Conservation (phyloP, 2,329 filamentous ascomycete genomes). For the Thelonectria rubi region DNA sequence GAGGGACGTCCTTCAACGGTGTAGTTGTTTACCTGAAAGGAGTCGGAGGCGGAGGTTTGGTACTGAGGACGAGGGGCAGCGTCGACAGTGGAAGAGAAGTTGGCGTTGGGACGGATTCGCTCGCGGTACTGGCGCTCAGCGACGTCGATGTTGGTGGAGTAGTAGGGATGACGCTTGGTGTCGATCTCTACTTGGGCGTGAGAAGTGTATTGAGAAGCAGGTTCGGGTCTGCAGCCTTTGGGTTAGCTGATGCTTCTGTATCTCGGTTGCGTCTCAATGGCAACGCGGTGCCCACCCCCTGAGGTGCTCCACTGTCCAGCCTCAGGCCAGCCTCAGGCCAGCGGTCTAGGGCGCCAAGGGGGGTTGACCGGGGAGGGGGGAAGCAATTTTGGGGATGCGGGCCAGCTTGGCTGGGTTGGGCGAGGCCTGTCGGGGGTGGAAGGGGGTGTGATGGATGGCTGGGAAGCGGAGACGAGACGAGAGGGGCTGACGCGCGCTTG, state of each 20-base stretch:
- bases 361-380: constrained; percentile 33
- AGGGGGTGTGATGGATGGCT: constrained; percentile 37
- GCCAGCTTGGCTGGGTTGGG: constrained; percentile 35
- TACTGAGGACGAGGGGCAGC: constrained; percentile 47
- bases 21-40: constrained; percentile 43
- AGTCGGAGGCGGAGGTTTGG: constrained; percentile 36
- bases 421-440: constrained; percentile 30
- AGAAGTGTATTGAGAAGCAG: constrained; percentile 56
- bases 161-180: constrained; percentile 57
- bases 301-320: constrained; percentile 36
- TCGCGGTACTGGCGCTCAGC: constrained; percentile 74
- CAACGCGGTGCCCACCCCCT: constrained; percentile 41
- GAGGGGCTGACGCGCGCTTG: constrained; percentile 36
- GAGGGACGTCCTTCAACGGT: constrained; percentile 42
- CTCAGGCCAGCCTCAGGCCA: constrained; percentile 41
- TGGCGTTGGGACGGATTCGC: constrained; percentile 63
- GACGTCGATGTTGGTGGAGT: constrained; percentile 66
- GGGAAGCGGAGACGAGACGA: constrained; percentile 26
- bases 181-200: constrained; percentile 74
- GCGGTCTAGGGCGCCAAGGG: constrained; percentile 30
- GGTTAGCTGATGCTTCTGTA: constrained; percentile 45
- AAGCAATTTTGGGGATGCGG: constrained; percentile 41
- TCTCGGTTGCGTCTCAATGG: constrained; percentile 45
- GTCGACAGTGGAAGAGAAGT: constrained; percentile 49
- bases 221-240: constrained; percentile 47